Evolutionary conservation across 192 early-diverging fungal genomes (phyloP), one percentile per base, ranked within the genome.

Genomic region (Mortierella hygrophila): DNA sequence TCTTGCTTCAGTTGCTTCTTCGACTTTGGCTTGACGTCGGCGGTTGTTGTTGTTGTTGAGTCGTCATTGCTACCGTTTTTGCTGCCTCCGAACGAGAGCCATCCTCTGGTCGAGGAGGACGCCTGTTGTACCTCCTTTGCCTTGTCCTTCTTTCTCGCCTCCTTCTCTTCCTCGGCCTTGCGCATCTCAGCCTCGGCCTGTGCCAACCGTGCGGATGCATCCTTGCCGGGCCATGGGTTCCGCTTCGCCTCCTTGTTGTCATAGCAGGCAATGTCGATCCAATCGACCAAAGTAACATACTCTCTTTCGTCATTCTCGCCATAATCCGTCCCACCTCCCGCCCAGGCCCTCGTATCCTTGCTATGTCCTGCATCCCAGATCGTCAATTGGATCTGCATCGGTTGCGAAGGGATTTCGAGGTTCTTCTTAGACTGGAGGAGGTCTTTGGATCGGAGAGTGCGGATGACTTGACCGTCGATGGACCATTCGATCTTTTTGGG

Each of bases 391-490:
- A 85, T 26, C 55, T 70, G 78, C 70, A 73, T 80, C 1, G 83
- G 83, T 16, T 79, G 70, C 7, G 78, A 65, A 0, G 83, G 83
- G 2, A 85, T 16, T 9, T 54, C 40, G 13, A 68, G 29, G 55
- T 60, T 9, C 5, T 32, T 65, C 29, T 65, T 65, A 10, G 3
- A 11, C 10, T 65, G n/a, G 3, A 10, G 26, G 11, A 89, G 20
- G 32, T 81, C 85, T 18, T 75, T 77, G 71, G 82, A 70, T n/a
- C 57, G 63, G 29, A 82, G 72, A 0, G 83, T 87, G 35, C 90
- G 88, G 2, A 90, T 15, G 32, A 76, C 38, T 65, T 81, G 70
- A 3, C 86, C 88, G 69, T 90, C 89, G 16, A 89, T 76, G 4
- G 60, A 80, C 83, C 83, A 85, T 32, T 40, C 63, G 41, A 85